phyloP scores from a whole-genome alignment of 208 protist species.

The Leishmania gerbilli region DNA sequence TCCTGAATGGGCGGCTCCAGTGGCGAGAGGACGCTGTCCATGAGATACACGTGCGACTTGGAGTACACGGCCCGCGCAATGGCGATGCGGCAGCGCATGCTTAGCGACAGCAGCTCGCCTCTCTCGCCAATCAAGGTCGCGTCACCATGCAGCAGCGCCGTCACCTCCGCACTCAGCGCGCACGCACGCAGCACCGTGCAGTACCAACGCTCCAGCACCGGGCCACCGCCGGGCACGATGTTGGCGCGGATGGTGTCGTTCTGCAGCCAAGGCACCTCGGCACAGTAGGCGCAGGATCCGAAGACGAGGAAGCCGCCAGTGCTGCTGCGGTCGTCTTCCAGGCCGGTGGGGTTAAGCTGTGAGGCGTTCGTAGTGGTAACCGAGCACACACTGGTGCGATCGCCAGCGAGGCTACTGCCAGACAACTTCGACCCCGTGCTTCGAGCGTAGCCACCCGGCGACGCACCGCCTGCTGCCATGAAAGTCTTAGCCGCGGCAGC shows the following conservation, averaged over 20 bases:
- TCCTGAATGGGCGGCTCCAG: slow-evolving; percentile 81
- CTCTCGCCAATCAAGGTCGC: slow-evolving; percentile 83
- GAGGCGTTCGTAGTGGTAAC: slow-evolving; percentile 18
- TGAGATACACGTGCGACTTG: slow-evolving; percentile 78
- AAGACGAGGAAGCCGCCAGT: slow-evolving; percentile 68
- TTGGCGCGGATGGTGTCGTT: slow-evolving; percentile 94
- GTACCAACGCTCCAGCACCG: slow-evolving; percentile 61
- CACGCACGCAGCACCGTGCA: slow-evolving; percentile 61
- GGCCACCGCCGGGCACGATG: slow-evolving; percentile 75
- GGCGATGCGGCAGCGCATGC: slow-evolving; percentile 74
- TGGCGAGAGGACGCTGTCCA: slow-evolving; percentile 91
- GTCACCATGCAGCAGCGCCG: slow-evolving; percentile 76
- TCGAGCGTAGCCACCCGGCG: not conserved
- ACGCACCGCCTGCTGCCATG: not conserved
- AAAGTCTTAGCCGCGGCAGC: slow-evolving; percentile 1
- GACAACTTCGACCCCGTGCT: not conserved
- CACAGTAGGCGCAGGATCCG: slow-evolving; percentile 70
- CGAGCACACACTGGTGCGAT: slow-evolving; percentile 11
- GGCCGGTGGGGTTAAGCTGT: slow-evolving; percentile 6
- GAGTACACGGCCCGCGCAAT: slow-evolving; percentile 85
- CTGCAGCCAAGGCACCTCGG: slow-evolving; percentile 89
- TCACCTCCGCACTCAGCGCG: slow-evolving; percentile 77
- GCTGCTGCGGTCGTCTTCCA: slow-evolving; percentile 22
- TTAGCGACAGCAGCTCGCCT: slow-evolving; percentile 66
- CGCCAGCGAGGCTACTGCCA: not conserved